Conservation (phyloP, 2,329 filamentous ascomycete genomes). For the Diaporthe citrichinensis region DNA sequence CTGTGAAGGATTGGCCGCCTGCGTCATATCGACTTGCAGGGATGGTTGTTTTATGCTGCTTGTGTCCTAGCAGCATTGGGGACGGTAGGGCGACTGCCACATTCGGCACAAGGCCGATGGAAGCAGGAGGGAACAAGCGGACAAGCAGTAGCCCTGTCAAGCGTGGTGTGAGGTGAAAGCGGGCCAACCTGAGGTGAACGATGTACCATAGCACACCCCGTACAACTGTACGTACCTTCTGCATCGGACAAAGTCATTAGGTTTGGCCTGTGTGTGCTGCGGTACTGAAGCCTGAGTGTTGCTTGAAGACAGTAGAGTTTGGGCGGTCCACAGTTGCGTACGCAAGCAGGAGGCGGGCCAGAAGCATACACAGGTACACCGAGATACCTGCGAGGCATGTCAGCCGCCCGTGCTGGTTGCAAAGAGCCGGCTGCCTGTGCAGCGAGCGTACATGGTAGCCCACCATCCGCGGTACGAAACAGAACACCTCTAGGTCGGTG, state of each 20-base stretch:
- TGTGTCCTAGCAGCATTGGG: conserved; percentile 33
- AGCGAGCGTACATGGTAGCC: conserved; percentile 23
- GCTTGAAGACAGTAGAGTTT: conserved; percentile 8
- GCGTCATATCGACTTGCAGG: conserved; percentile 51
- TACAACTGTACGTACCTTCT: conserved; percentile 27
- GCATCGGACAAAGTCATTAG: conserved; percentile 24
- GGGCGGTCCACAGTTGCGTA: conserved; percentile 14
- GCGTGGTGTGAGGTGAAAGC: conserved; percentile 34
- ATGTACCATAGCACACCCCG: conserved; percentile 21
- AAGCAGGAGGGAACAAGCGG: conserved; percentile 29
- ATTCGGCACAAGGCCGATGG: conserved; percentile 36
- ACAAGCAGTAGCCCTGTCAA: conserved; percentile 39
- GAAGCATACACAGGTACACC: conserved; percentile 9
- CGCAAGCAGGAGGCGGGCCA: conserved; percentile 13
- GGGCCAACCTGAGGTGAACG: conserved; percentile 33
- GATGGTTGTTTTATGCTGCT: conserved; percentile 36
- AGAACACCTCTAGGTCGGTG: conserved; percentile 34
- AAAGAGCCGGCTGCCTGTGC: conserved; percentile 35
- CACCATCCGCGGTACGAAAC: conserved; percentile 37
- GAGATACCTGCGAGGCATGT: conserved; percentile 5
- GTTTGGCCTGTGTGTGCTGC: conserved; percentile 26
- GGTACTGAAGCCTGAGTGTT: conserved; percentile 14
- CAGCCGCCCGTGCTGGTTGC: conserved; percentile 29
- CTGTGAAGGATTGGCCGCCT: conserved; percentile 47
- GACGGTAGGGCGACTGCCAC: conserved; percentile 35